Evolutionary conservation across 2,329 filamentous ascomycete genomes (phyloP), one percentile per base, ranked within the genome.

Genomic region (Akanthomyces dipterigenus): DNA sequence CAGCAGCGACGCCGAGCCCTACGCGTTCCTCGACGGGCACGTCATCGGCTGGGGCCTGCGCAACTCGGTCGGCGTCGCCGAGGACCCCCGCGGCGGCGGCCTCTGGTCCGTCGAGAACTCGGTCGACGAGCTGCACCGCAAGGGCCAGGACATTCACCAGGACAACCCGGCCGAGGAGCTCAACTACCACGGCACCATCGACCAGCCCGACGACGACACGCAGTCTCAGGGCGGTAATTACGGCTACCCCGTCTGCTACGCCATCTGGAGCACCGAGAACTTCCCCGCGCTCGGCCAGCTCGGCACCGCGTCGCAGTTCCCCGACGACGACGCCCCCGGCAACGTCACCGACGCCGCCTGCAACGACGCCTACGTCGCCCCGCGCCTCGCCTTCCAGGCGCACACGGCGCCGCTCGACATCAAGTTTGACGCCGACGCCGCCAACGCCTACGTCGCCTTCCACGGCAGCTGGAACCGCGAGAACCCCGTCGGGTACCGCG

Each of bases 91-190:
- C 5, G 76, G 76, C 1, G 82, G 82, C 22, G 80, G 77, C 20
- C 76, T 85, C 62, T 85, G 79, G 75, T 78, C 76, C 20, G 86
- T 91, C 8, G 89, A 91, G 72, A 91, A 91, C 72, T 87, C 83
- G 2, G 85, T 85, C 9, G 88, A 91, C 71, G 72, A 88, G 42
- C 77, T 90, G 18, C 73, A 73, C 16, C 80, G 88, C 36, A 72
- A 79, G 53, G 82, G 81, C 11, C 65, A 77, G n/a, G 85, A 88
- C 63, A 80, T 90, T 49, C 85, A 88, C 65, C 71, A 83, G 63
- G 78, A 89, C 67, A 91, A 91, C 67, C 88, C 88, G 0, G 88
- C 80, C 18, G 89, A 91, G 69, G 87, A 91, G 72, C 73, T 92
- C 70, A 91, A 91, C 72, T 90, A 84, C 70, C 83, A 88, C 63